Percentiles rank a stretch among this genome's conserved stretches.
These are phyloP conservation scores for Rheum nobile DNA, from an alignment of 148 eudicot genomes.

Conservation along the genomic window DNA sequence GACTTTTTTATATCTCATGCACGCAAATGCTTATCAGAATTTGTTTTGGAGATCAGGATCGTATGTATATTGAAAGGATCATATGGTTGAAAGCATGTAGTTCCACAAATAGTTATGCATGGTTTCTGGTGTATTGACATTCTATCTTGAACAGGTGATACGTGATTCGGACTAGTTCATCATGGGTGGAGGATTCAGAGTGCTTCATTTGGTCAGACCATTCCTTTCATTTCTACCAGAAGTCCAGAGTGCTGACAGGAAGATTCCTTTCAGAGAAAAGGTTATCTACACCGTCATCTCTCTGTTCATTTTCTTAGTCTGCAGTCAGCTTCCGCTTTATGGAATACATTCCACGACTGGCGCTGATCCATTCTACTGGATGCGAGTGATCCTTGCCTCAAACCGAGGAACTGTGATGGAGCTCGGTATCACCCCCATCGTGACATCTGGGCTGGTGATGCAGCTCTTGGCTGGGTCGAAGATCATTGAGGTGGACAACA, in stretches of 20 bases:
- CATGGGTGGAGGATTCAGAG: constrained; percentile 59
- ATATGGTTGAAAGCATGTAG: neutral
- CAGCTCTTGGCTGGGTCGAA: constrained; percentile 54
- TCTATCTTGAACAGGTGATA: neutral
- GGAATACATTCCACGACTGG: constrained; percentile 55
- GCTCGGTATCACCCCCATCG: constrained; percentile 58
- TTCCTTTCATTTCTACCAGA: constrained; percentile 50
- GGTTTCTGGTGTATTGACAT: neutral
- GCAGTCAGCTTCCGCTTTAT: constrained; percentile 56
- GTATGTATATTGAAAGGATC: too few relatives aligned
- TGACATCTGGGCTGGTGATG: constrained; percentile 59
- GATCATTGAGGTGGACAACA: constrained; percentile 55
- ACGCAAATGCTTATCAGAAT: neutral
- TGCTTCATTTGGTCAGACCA: constrained; percentile 49
- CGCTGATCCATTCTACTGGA: constrained; percentile 60
- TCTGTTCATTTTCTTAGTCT: constrained; percentile 46
- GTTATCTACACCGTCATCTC: constrained; percentile 51
- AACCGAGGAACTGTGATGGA: constrained; percentile 66
- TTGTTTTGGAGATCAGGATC: neutral
- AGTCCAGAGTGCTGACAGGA: constrained; percentile 39
- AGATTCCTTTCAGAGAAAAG: constrained; percentile 49
- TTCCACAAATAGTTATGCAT: neutral
- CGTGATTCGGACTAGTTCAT: neutral
- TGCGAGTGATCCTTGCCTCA: constrained; percentile 64
- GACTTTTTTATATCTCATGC: too few relatives aligned